Evolutionary conservation across 306 rosid genomes (phyloP).

Genomic region (Inga leiocalycina): DNA sequence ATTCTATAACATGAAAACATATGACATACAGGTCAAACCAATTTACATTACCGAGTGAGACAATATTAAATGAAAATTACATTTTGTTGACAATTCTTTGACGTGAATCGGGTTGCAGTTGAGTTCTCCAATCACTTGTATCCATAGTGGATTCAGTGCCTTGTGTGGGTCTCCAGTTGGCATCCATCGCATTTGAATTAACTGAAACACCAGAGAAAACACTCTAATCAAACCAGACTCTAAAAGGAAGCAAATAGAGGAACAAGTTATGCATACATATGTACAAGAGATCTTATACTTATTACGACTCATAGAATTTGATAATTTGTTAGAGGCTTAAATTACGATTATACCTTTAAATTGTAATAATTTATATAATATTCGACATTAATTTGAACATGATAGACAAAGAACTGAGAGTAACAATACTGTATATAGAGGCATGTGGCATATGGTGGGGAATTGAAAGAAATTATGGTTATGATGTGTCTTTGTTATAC

Average conservation of each 20-base stretch:
- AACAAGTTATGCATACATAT: neutral
- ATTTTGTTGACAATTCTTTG: constrained; percentile 54
- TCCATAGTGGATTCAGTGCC: constrained; percentile 45
- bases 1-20: constrained; percentile 48
- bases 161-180: constrained; percentile 51
- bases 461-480: neutral
- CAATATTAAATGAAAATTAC: constrained; percentile 40
- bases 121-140: constrained; percentile 56
- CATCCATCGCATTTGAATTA: constrained; percentile 38
- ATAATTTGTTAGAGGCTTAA: neutral
- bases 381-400: neutral
- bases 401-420: neutral
- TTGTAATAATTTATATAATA: neutral
- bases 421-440: neutral
- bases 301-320: neutral
- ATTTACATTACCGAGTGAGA: neutral
- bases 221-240: constrained; percentile 9
- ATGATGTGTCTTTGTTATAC: neutral
- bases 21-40: neutral
- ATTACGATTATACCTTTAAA: neutral
- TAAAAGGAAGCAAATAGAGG: constrained; percentile 19
- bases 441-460: neutral
- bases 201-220: constrained; percentile 27
- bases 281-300: neutral
- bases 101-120: constrained; percentile 46